phyloP scores from a whole-genome alignment of 495 filamentous ascomycete species.

The Hyaloscypha variabilis region DNA sequence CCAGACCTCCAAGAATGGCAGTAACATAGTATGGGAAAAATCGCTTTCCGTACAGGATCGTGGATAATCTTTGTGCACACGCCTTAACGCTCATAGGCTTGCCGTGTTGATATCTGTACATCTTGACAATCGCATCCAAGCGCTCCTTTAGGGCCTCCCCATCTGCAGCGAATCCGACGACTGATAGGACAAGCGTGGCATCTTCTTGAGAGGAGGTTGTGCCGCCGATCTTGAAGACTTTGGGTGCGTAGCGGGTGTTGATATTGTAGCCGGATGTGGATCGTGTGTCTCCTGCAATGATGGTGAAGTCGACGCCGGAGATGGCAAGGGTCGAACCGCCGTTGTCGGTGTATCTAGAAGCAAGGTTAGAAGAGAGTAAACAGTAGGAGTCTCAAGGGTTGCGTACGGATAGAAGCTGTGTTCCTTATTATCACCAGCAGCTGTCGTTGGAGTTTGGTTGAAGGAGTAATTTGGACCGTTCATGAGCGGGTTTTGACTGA shows the following conservation, averaged over 20 bases:
- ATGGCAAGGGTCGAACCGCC: slow-evolving; percentile 96
- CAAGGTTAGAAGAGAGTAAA: slow-evolving; percentile 21
- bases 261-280: slow-evolving; percentile 97
- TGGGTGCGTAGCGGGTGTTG: slow-evolving; percentile 91
- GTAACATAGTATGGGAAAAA: slow-evolving; percentile 98
- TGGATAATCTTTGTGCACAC: slow-evolving; percentile 88
- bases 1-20: slow-evolving; percentile 89
- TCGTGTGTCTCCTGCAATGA: slow-evolving; percentile 95
- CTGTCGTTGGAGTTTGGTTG: slow-evolving; percentile 50
- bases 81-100: slow-evolving; percentile 91
- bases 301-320: slow-evolving; percentile 87
- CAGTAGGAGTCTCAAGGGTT: slow-evolving; percentile 6
- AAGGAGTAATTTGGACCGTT: slow-evolving; percentile 64
- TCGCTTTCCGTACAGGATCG: slow-evolving; percentile 92
- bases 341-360: slow-evolving; percentile 90
- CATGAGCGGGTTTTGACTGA: slow-evolving; percentile 63
- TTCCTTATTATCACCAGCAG: slow-evolving; percentile 53
- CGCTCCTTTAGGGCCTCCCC: slow-evolving; percentile 88
- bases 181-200: slow-evolving; percentile 83
- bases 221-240: slow-evolving; percentile 95
- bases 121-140: slow-evolving; percentile 88
- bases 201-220: slow-evolving; percentile 81
- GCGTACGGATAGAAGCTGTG: slow-evolving; percentile 94
- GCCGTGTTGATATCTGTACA: slow-evolving; percentile 95
- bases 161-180: slow-evolving; percentile 95